Evolutionary conservation across 495 filamentous ascomycete species (phyloP).

Genomic region (Aspergillus saccharolyticus): DNA sequence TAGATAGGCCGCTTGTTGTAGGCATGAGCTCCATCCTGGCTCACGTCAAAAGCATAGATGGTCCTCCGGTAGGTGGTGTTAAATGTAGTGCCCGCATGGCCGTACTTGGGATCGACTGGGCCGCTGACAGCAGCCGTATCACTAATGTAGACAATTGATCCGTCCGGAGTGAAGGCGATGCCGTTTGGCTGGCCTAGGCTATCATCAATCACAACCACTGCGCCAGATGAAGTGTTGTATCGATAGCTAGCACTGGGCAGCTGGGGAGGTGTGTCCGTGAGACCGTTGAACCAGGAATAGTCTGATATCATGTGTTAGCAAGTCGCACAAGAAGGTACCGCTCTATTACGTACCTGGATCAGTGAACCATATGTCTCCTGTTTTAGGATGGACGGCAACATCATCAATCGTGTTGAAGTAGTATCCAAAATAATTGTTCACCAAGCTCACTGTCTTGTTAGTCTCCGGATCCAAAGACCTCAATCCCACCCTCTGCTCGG

Average conservation of each 20-base stretch:
- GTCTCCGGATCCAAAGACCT: conserved; percentile 25
- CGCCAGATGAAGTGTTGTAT: conserved; percentile 31
- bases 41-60: conserved; percentile 30
- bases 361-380: conserved; percentile 46
- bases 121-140: conserved; percentile 10
- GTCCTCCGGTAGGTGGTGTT: conserved; percentile 15
- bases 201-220: conserved; percentile 65
- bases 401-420: conserved; percentile 28
- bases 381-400: conserved; percentile 24
- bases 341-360: conserved; percentile 34
- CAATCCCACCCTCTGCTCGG: conserved; percentile 22
- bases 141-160: conserved; percentile 14
- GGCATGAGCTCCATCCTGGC: conserved; percentile 18
- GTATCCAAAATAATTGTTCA: conserved; percentile 31
- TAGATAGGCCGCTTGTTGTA: conserved; percentile 24
- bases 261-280: conserved; percentile 29
- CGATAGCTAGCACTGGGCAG: conserved; percentile 35
- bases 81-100: conserved; percentile 9
- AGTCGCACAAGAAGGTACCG: not conserved
- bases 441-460: conserved; percentile 19
- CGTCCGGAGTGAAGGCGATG: conserved; percentile 16
- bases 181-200: conserved; percentile 73
- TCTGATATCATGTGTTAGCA: conserved; percentile 1
- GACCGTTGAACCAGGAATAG: conserved; percentile 34
- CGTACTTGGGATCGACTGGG: conserved; percentile 11